These are phyloP conservation scores for Eimeria necatrix DNA, from an alignment of 169 alveolate genomes.

Conservation along the genomic window DNA sequence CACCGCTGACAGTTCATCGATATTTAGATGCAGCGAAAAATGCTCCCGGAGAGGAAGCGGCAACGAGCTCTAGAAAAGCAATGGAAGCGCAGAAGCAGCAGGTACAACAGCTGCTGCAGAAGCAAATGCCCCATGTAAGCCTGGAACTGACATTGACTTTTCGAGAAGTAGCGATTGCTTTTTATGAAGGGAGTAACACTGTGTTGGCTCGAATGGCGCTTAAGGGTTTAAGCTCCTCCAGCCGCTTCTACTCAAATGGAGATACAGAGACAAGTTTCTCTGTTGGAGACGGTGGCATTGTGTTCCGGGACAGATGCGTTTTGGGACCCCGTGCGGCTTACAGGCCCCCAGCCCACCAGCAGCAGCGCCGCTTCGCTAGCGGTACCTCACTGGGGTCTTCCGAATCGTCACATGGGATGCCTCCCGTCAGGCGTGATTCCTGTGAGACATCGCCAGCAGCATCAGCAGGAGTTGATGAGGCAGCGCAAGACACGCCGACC, in stretches of 20 bases:
- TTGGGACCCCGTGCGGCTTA: conserved; percentile 40
- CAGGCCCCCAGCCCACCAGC: conserved; percentile 43
- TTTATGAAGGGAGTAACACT: conserved; percentile 63
- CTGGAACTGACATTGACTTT: conserved; percentile 39
- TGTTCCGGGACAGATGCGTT: conserved; percentile 55
- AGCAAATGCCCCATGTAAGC: conserved; percentile 16
- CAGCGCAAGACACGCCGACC: not conserved
- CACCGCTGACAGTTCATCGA: conserved; percentile 10
- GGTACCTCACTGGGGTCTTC: no score
- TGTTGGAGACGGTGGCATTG: conserved; percentile 59
- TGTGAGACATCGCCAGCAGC: not conserved
- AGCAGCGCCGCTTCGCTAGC: not conserved
- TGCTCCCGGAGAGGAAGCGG: not conserved
- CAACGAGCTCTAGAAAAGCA: not conserved
- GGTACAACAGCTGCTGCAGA: conserved; percentile 30
- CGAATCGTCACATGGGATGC: no score
- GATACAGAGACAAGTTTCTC: conserved; percentile 43
- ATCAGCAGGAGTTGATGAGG: not conserved
- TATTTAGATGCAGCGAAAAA: not conserved
- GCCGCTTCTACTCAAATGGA: conserved; percentile 39
- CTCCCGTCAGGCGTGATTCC: no score
- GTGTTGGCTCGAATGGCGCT: conserved; percentile 51
- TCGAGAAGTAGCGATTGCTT: conserved; percentile 73
- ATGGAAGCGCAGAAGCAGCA: not conserved
- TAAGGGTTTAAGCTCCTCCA: conserved; percentile 24